Evolutionary conservation across 352 stramenopile genomes (phyloP).

Genomic region (Phytopythium boreale): DNA sequence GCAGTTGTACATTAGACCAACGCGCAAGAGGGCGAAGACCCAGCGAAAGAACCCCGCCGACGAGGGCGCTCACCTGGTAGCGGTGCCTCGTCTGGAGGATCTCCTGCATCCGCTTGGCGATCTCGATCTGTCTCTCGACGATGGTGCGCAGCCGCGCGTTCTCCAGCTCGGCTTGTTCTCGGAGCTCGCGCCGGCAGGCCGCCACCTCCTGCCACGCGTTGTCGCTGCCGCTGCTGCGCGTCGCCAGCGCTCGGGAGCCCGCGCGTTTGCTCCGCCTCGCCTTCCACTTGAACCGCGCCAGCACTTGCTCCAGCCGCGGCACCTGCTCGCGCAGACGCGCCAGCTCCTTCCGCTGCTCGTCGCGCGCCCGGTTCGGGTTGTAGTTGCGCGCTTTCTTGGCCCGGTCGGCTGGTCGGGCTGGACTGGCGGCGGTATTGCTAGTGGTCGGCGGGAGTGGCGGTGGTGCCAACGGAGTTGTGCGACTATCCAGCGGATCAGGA

Average conservation of each 20-base stretch:
- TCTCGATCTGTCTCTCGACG: slow-evolving; percentile 57
- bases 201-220: slow-evolving; percentile 39
- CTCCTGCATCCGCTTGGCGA: slow-evolving; percentile 43
- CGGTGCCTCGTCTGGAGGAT: slow-evolving; percentile 26
- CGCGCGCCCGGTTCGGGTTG: slow-evolving; percentile 8
- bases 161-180: slow-evolving; percentile 46
- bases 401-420: background rate
- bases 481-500: background rate
- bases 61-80: background rate
- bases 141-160: slow-evolving; percentile 48
- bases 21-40: slow-evolving; percentile 11
- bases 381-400: slow-evolving; percentile 6
- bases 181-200: slow-evolving; percentile 28
- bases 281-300: slow-evolving; percentile 7
- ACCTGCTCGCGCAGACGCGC: slow-evolving; percentile 5
- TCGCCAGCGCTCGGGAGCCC: slow-evolving; percentile 23
- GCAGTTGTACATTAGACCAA: background rate
- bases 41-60: slow-evolving; percentile 17
- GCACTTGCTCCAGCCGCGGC: slow-evolving; percentile 5
- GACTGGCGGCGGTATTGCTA: background rate
- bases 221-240: background rate
- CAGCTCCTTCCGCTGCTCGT: slow-evolving; percentile 8
- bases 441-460: background rate
- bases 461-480: background rate
- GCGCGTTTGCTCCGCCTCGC: slow-evolving; percentile 19